Percentiles rank a stretch among this genome's conserved stretches.
phyloP scores from a whole-genome alignment of 2,329 filamentous ascomycete genomes.

The Plectosphaerella sp. region DNA sequence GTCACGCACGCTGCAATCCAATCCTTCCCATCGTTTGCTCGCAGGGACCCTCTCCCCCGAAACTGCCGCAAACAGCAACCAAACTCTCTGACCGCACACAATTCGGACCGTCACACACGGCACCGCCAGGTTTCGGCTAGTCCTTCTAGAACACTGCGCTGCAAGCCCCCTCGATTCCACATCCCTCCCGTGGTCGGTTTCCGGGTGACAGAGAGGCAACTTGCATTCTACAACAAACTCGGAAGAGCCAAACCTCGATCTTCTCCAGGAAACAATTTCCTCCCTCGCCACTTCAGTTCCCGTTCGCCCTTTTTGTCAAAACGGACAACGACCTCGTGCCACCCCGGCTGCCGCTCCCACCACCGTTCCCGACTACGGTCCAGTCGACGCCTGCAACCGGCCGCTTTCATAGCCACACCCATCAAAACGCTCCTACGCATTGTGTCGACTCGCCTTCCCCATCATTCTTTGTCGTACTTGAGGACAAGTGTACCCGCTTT shows the following conservation, averaged over 20 bases:
- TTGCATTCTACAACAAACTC: no score
- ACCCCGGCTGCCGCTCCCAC: no score
- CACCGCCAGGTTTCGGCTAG: neutral
- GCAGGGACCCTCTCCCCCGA: neutral
- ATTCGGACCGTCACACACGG: neutral
- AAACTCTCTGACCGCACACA: neutral
- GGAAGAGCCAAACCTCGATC: no score
- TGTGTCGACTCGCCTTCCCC: slow-evolving; percentile 12
- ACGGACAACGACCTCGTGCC: no score
- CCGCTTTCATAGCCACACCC: neutral
- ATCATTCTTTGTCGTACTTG: slow-evolving; percentile 4
- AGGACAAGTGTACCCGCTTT: neutral
- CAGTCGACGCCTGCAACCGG: no score
- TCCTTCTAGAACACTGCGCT: slow-evolving; percentile 1
- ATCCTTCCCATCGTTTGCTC: neutral
- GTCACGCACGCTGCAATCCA: no score
- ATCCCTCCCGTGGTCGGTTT: no score
- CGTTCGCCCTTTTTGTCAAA: no score
- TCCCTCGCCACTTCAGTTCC: no score
- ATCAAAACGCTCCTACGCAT: slow-evolving; percentile 5
- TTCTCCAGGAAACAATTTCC: no score
- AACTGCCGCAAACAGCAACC: neutral
- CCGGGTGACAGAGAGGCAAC: no score
- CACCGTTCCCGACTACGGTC: no score
- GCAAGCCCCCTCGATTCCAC: neutral